Base-by-base conservation (phyloP, 768 basidiomycete species). In the Suillus cothurnatus region DNA sequence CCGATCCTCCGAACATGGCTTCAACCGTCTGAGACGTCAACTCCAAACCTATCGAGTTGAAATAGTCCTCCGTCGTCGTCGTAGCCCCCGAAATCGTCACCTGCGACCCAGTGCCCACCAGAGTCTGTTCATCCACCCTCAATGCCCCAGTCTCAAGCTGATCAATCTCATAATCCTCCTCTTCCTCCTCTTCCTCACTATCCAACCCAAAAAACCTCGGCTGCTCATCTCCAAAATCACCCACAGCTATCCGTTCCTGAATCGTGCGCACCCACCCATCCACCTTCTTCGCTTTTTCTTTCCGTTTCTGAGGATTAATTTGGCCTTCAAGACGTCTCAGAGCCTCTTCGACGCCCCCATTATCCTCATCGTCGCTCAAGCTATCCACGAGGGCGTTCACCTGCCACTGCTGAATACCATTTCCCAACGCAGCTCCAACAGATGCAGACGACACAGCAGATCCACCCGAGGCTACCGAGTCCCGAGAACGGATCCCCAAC, bases 331-430 rank as follows among this genome's bases (percentile, higher is more conserved):
- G 83, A 15, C 91, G 81, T 28, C 85, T 81, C 67, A 97, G 74
- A 21, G 95, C 94, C 8, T 88, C 91, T 38, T 94, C 93, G 21
- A 92, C 90, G 70, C 92, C 94, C 1, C 93, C 93, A 41, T 59
- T 23, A 21, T 78, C 82, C 64, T 89, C 93, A 6, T 93, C 88
- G 62, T 92, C 88, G 66, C 86, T 90, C 68, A 91, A 78, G 45
- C 85, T 88, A 58, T 93, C 90, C 14, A 94, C 82, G 45, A 94
- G 77, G 32, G 90, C 88, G 71, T 91, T 91, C 77, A 92, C 80
- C 69, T 94, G 93, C 93, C 93, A 94, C 62, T 88, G 86, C n/a
- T 88, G 86, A 21, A 93, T 87, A 34, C 77, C 78, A 21, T 68
- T 69, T 31, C 76, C 75, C 6, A 78, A 67, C 0, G 79, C 81